phyloP scores from a whole-genome alignment of 2,329 filamentous ascomycete genomes.

The Fusarium penzigii region DNA sequence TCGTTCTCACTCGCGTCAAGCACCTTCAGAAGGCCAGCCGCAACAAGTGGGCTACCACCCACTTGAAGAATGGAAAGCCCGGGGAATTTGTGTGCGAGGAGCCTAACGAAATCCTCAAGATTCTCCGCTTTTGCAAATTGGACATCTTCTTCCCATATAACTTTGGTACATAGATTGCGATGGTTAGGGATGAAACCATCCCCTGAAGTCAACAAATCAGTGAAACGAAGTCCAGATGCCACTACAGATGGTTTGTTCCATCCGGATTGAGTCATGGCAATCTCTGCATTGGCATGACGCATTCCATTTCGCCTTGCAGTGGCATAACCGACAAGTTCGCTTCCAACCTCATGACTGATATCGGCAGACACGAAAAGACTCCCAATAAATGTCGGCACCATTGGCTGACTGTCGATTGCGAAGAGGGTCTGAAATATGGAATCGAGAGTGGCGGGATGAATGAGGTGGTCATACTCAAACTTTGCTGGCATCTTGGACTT shows the following conservation, averaged over 20 bases:
- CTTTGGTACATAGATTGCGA: slow-evolving; percentile 49
- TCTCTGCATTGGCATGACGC: slow-evolving; percentile 43
- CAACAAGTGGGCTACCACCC: slow-evolving; percentile 29
- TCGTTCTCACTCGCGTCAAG: slow-evolving; percentile 23
- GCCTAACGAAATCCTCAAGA: slow-evolving; percentile 30
- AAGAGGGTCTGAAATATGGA: slow-evolving; percentile 56
- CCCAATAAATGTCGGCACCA: slow-evolving; percentile 50
- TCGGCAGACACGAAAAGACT: slow-evolving; percentile 48
- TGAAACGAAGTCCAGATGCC: slow-evolving; percentile 48
- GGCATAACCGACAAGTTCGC: slow-evolving; percentile 44
- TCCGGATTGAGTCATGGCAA: slow-evolving; percentile 43
- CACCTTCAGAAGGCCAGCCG: slow-evolving; percentile 27
- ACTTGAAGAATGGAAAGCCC: slow-evolving; percentile 41
- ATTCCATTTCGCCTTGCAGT: slow-evolving; percentile 37
- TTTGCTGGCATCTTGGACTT: slow-evolving; percentile 52
- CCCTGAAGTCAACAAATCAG: slow-evolving; percentile 32
- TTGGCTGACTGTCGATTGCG: slow-evolving; percentile 44
- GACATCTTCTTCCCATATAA: slow-evolving; percentile 48
- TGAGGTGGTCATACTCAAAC: slow-evolving; percentile 54
- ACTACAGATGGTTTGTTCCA: slow-evolving; percentile 39
- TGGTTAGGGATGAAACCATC: slow-evolving; percentile 49
- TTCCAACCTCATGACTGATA: slow-evolving; percentile 34
- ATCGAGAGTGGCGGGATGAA: slow-evolving; percentile 61
- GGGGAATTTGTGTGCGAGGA: slow-evolving; percentile 43
- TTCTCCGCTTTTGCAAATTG: slow-evolving; percentile 22